Percentiles rank a stretch among this genome's conserved stretches.
Evolutionary conservation across 257 asterid species (phyloP).

Genomic region (Solanum paucissectum): DNA sequence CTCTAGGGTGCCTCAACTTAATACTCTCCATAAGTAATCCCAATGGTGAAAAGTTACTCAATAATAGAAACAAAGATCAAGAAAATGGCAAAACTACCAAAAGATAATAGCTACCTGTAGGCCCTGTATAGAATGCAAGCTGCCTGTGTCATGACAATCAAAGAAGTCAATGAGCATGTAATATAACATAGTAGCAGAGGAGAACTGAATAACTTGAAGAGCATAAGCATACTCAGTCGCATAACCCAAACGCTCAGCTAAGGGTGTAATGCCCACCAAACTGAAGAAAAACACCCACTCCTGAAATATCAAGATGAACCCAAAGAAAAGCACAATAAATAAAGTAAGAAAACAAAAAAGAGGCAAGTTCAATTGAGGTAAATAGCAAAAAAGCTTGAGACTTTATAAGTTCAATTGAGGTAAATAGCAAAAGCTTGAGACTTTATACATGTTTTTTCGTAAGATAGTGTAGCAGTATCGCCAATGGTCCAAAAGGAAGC

Average conservation of each 20-base stretch:
- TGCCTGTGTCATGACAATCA: conserved; percentile 38
- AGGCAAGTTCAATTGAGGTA: neutral
- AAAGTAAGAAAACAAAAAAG: neutral
- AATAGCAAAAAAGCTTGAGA: neutral
- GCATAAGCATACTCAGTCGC: conserved; percentile 71
- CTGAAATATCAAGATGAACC: conserved; percentile 17
- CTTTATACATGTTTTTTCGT: conserved; percentile 59
- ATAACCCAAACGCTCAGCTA: conserved; percentile 95
- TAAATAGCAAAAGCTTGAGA: neutral
- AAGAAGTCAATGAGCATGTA: neutral
- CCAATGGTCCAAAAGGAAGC: conserved; percentile 86
- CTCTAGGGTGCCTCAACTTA: neutral
- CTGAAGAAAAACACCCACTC: conserved; percentile 94
- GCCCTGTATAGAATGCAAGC: conserved; percentile 57
- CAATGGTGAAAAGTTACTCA: neutral
- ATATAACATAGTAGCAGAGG: neutral
- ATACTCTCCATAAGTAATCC: neutral
- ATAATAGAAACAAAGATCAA: neutral
- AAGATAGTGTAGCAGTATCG: conserved; percentile 57
- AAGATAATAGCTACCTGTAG: conserved; percentile 41
- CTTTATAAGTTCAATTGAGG: conserved; percentile 19
- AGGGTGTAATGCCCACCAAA: conserved; percentile 75
- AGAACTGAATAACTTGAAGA: neutral
- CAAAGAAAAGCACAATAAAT: neutral
- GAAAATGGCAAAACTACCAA: neutral